Evolutionary conservation across 768 basidiomycete species (phyloP), one percentile per base, ranked within the genome.

Genomic region (Astraeus odoratus): DNA sequence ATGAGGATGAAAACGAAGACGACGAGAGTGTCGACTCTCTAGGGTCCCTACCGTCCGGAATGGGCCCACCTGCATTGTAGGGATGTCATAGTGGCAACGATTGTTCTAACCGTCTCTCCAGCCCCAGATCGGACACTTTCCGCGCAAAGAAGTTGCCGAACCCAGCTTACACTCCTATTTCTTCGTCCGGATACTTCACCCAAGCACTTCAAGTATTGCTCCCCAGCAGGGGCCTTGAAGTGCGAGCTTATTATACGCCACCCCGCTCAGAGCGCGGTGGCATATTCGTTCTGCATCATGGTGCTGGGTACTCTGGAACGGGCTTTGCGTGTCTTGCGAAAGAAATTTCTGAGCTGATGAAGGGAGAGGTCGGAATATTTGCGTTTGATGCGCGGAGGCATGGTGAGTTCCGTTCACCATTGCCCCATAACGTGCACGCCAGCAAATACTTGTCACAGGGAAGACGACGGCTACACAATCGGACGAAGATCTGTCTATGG

Each of bases 261-360:
- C 80, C 92, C 1, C 71, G 71, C 39, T 48, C 35, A 13, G 51
- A 46, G 16, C 56, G 52, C 0, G 73, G 71, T 15, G 82, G 85
- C 0, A 79, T 95, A 3, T 77, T 98, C 60, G 75, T 97, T 5
- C 94, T 89, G 66, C 93, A 96, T 56, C 95, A 99, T 54, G 96
- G 96, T 1, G 95, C 91, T 0, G 96, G 96, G 12, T 91, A 91
- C 59, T 83, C 85, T 0, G 96, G 81, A 0, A 69, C 97, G 49
- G 88, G 80, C 51, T 99, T 95, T 61, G 93, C 96, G 2, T 83
- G 81, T 56, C 73, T 96, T 46, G 91, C 94, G n/a, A 84, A 83
- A 63, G 84, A 88, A 64, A 67, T 97, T 1, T 61, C 60, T 9
- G 75, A 67, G 34, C 51, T 73, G 60, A 76, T 79, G 34, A 72